These are phyloP conservation scores for Coniochaeta sp. DNA, from an alignment of 2,329 filamentous ascomycete species.

Conservation along the genomic window DNA sequence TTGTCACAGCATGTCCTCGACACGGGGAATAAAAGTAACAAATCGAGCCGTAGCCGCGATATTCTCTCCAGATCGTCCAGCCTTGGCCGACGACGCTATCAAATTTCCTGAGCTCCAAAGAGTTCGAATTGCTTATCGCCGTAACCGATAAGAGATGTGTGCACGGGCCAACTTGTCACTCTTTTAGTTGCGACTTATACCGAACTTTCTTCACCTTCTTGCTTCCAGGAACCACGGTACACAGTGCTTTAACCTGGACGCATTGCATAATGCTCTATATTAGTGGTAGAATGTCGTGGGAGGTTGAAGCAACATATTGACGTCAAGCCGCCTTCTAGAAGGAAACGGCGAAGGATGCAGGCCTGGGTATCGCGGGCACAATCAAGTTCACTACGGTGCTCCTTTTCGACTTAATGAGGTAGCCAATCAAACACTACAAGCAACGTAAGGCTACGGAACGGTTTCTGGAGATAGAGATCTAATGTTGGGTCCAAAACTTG, in stretches of 20 bases:
- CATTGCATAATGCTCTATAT: background rate
- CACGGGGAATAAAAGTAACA: background rate
- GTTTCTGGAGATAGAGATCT: no score
- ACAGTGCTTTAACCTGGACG: background rate
- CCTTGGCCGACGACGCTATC: background rate
- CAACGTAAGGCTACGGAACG: no score
- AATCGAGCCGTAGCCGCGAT: background rate
- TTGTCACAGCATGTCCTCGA: background rate
- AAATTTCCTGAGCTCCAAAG: background rate
- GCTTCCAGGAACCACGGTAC: background rate
- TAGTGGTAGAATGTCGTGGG: background rate
- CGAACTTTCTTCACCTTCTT: no score
- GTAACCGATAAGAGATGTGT: slow-evolving; percentile 6
- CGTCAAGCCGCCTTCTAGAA: background rate
- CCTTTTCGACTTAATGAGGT: no score
- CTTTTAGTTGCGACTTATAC: background rate
- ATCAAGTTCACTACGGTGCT: no score
- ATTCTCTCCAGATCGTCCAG: background rate
- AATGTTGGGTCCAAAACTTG: no score
- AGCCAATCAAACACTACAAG: no score
- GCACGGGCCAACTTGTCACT: background rate
- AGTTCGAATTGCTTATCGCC: slow-evolving; percentile 8
- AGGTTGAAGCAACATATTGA: background rate
- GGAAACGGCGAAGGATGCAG: no score
- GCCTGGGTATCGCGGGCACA: no score